Evolutionary conservation across 805 yeast genomes (phyloP), one percentile per base, ranked within the genome.

Genomic region (Ogataea degrootiae): DNA sequence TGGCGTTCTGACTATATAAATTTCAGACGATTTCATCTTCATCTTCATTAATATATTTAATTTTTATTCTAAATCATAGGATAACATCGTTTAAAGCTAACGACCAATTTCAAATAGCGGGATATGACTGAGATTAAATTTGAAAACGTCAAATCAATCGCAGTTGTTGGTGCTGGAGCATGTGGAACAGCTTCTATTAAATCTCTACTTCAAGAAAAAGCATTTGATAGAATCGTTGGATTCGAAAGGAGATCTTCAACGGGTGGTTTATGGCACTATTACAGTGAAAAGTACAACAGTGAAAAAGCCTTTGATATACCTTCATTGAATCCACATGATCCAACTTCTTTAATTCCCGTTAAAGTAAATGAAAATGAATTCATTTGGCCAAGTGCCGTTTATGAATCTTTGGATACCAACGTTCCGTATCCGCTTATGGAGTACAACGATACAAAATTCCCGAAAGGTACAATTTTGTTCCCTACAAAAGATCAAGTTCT

Each of bases 251-350:
- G 85, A 51, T 54, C 67, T 7, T 62, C 65, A n/a, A 60, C 76
- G n/a, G 96, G 96, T 14, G 96, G 96, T 0, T 68, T 87, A 8
- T 88, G 96, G 96, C 77, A 80, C 59, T 84, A 78, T 57, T 73
- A 70, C 46, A 70, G 61, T 45, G 68, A 39, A 42, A 52, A 42
- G 16, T 50, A 48, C 37, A 42, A 45, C 6, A 38, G 29, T 26
- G 4, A 26, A 26, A 26, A 26, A 26, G 29, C 29, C 29, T 26
- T 26, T 26, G 29, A 26, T 26, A 26, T 26, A 26, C 67, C 71
- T 56, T 50, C 71, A 2, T 53, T 52, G n/a, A 58, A 63, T 34
- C 64, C 71, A 8, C 54, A 50, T 34, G 31, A 41, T 26, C 41
- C 39, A 16, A n/a, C 39, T 14, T 41, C 48, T 5, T n/a, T 34